Base-by-base conservation (phyloP, 176 grass and related monocot species). In the Rhynchospora breviuscula region DNA sequence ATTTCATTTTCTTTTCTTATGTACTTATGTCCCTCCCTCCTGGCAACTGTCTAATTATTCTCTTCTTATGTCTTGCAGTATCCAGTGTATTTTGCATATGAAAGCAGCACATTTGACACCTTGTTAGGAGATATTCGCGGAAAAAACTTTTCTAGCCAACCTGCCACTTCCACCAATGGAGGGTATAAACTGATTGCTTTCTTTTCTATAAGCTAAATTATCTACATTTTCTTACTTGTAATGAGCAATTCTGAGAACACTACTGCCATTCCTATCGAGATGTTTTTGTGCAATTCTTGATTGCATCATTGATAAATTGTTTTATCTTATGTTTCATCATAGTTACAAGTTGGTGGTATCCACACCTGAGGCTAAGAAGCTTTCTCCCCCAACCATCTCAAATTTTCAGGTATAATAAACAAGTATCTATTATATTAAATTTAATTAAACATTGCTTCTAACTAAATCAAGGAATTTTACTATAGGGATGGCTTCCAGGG, bases 401-500 rank as follows among this genome's bases (percentile, higher is more conserved):
- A 99, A 99, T 86, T 95, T 99, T 75, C 96, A 99, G 96, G 96
- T 99, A 68, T 6, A 68, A 49, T 65, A 48, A 67, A 65, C 7
- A 67, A 47, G 46, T 25, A 14, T 49, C 3, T 51, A 63, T 46
- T 63, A 81, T 47, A 81, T 63, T 2, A 19, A 14, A 10, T 48
- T 1, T 66, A 63, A 48, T 25, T 65, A 65, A 35, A 19, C 0
- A 9, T 61, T 47, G 3, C 6, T 26, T 75, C 33, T 53, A 29
- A 23, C 49, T 71, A 77, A 18, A 9, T 64, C 47, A 40, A 47
- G 31, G 33, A 86, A 59, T 8, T 44, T 59, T 79, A 9, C 26
- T 91, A 83, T 85, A 99, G 96, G 96, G 96, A 84, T 99, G 96
- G 96, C 77, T 99, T 63, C 96, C 85, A 81, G 96, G 96, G 21